Evolutionary conservation across 2,329 filamentous ascomycete genomes (phyloP).

Genomic region (Alternaria brassicicola): DNA sequence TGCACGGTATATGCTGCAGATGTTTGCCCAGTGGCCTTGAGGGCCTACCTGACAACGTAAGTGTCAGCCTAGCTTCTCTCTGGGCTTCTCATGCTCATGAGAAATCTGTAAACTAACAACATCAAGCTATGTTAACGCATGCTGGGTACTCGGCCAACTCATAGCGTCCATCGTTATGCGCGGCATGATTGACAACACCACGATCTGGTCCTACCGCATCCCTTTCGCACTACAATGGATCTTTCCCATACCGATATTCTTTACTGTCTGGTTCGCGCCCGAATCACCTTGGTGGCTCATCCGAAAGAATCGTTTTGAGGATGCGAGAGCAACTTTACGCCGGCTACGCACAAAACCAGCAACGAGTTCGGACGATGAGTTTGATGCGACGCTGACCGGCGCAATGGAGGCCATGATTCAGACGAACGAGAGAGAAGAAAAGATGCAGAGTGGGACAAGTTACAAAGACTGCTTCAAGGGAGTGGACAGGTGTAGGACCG

Average conservation of each 20-base stretch:
- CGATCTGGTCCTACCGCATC: conserved; percentile 69
- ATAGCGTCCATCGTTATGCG: conserved; percentile 72
- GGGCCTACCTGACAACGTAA: conserved; percentile 62
- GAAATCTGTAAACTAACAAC: neutral
- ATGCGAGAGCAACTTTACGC: conserved; percentile 58
- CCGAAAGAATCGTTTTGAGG: conserved; percentile 63
- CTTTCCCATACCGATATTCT: conserved; percentile 63
- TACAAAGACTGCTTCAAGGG: conserved; percentile 85
- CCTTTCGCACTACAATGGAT: conserved; percentile 64
- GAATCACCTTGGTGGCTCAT: conserved; percentile 77
- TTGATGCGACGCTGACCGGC: neutral
- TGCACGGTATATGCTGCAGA: conserved; percentile 56
- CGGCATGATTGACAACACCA: conserved; percentile 62
- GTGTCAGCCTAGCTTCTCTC: neutral
- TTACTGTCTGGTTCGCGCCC: conserved; percentile 69
- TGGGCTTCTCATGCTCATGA: neutral
- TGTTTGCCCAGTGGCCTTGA: conserved; percentile 70
- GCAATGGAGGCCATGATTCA: conserved; percentile 71
- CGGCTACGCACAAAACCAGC: conserved; percentile 17
- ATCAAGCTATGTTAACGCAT: conserved; percentile 36
- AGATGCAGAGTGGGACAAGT: conserved; percentile 67
- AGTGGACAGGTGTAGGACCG: conserved; percentile 76
- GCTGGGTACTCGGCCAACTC: conserved; percentile 60
- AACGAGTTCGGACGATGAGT: conserved; percentile 13
- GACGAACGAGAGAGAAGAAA: conserved; percentile 76